These are phyloP conservation scores for Fragaria vesca DNA, from an alignment of 306 rosid genomes.

Conservation along the genomic window DNA sequence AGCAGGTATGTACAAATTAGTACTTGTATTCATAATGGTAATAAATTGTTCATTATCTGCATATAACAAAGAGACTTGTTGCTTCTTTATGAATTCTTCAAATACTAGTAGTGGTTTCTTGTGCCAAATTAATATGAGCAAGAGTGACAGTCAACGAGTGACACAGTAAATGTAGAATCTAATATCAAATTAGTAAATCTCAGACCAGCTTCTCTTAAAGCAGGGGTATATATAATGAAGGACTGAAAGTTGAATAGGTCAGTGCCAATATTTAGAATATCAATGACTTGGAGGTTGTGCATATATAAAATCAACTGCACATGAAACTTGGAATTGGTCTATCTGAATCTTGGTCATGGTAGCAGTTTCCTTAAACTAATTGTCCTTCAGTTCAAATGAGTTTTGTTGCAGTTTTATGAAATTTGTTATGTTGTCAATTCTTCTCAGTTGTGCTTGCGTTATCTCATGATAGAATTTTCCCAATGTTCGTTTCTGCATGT, in stretches of 20 bases:
- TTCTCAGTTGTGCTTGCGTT: neutral
- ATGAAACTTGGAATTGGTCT: neutral
- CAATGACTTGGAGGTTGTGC: neutral
- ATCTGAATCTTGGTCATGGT: neutral
- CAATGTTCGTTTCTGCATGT: neutral
- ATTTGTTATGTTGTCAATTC: neutral
- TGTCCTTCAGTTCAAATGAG: neutral
- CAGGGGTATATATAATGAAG: neutral
- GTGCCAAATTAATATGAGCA: neutral
- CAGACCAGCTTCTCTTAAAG: neutral
- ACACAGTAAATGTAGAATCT: neutral
- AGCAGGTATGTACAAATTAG: slow-evolving; percentile 57
- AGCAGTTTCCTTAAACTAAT: neutral
- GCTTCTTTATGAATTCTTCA: neutral
- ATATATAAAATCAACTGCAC: neutral
- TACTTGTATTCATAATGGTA: slow-evolving; percentile 7
- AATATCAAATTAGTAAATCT: neutral
- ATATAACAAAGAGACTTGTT: neutral
- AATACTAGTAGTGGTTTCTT: neutral
- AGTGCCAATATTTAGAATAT: neutral
- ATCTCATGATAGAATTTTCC: neutral
- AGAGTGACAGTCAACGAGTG: neutral
- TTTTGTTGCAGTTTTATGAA: neutral
- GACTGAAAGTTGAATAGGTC: neutral
- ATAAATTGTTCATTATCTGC: neutral